These are phyloP conservation scores for Zanthoxylum bungeanum DNA, from an alignment of 345 rosid species.

Conservation along the genomic window DNA sequence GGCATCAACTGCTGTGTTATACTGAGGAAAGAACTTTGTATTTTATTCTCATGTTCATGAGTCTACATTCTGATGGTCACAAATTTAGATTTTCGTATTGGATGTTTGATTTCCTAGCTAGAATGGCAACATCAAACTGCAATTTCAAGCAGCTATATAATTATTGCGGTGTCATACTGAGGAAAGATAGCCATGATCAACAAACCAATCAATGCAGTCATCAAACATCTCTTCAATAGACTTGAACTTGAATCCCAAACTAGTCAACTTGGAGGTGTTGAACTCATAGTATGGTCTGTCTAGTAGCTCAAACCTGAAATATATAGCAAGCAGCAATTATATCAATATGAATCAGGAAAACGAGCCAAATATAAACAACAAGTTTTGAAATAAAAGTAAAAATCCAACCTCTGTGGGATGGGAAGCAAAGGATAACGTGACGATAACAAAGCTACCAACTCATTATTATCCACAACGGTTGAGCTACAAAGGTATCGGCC, in stretches of 20 bases:
- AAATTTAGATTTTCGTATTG: neutral
- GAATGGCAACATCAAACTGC: neutral
- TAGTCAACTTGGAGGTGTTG: constrained; percentile 55
- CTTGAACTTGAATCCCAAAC: constrained; percentile 71
- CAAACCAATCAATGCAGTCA: constrained; percentile 61
- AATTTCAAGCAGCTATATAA: neutral
- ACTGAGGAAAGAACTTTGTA: too few relatives aligned
- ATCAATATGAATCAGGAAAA: neutral
- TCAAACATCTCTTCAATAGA: constrained; percentile 63
- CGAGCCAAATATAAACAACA: neutral
- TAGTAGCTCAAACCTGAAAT: constrained; percentile 55
- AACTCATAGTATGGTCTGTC: constrained; percentile 56
- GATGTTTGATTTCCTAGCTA: neutral
- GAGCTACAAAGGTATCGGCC: constrained; percentile 80
- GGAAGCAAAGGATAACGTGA: constrained; percentile 60
- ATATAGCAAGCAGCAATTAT: neutral
- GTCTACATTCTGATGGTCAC: neutral
- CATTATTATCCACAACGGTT: constrained; percentile 46
- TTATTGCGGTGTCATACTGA: neutral
- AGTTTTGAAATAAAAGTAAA: neutral
- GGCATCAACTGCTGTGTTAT: too few relatives aligned
- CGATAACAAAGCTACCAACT: constrained; percentile 48
- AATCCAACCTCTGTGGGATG: constrained; percentile 51
- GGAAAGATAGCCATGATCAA: constrained; percentile 48
- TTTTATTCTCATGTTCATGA: too few relatives aligned